These are phyloP conservation scores for Claviceps sp. DNA, from an alignment of 2,329 filamentous ascomycete species.

Conservation along the genomic window DNA sequence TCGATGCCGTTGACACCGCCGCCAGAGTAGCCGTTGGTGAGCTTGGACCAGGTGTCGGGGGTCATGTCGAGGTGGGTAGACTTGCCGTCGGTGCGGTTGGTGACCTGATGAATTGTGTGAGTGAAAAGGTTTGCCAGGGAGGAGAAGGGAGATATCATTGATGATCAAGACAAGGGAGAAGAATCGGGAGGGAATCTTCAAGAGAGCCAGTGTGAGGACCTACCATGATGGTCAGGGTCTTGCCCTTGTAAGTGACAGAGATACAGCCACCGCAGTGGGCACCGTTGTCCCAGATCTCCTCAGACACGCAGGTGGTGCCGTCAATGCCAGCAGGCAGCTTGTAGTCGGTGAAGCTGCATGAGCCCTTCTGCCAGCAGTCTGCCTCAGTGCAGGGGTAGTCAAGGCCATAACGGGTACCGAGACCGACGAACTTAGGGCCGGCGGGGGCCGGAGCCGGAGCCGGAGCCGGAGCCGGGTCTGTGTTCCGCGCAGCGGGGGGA, in stretches of 20 bases:
- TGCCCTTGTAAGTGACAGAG: neutral
- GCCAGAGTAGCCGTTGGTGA: neutral
- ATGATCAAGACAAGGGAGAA: no score
- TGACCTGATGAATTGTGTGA: neutral
- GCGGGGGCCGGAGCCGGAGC: neutral
- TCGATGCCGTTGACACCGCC: neutral
- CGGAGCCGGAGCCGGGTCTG: neutral
- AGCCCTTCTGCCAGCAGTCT: neutral
- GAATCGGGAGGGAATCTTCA: no score
- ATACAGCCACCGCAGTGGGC: neutral
- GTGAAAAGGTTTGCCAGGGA: no score
- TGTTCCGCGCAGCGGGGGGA: no score
- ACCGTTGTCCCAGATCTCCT: neutral
- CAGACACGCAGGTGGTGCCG: neutral
- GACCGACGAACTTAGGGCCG: neutral
- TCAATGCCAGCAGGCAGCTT: neutral
- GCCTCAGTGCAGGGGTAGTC: neutral
- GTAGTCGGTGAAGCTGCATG: conserved; percentile 1
- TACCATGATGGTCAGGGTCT: neutral
- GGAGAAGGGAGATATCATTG: no score
- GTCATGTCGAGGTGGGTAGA: neutral
- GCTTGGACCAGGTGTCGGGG: neutral
- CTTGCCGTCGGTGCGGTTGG: neutral
- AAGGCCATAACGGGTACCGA: neutral
- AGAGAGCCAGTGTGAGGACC: neutral